Conservation (phyloP, 169 alveolate genomes). For the Fabrea salina region DNA sequence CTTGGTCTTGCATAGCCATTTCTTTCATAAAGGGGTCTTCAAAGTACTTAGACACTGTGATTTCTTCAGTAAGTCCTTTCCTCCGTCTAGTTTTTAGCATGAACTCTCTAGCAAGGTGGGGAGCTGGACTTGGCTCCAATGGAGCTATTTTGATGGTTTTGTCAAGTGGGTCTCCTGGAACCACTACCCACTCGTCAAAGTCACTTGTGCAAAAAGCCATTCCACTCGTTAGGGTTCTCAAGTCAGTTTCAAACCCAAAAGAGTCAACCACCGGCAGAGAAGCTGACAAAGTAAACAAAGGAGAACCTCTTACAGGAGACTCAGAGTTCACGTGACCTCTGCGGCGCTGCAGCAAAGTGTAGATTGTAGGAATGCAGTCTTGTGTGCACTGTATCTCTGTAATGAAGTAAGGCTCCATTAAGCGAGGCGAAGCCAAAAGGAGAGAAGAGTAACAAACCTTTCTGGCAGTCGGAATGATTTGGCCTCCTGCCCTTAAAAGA, state of each 20-base stretch:
- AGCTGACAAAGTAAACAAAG: conserved; percentile 92
- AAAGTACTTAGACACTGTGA: conserved; percentile 75
- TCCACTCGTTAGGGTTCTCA: conserved; percentile 95
- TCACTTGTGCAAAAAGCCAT: conserved; percentile 95
- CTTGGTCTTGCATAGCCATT: conserved; percentile 43
- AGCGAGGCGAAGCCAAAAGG: conserved; percentile 96
- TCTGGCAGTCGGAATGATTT: conserved; percentile 97
- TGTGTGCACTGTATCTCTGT: conserved; percentile 96
- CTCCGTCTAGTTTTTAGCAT: conserved; percentile 97
- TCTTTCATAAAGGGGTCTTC: conserved; percentile 63
- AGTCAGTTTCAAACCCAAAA: conserved; percentile 99
- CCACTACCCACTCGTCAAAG: conserved; percentile 96
- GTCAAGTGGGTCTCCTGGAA: conserved; percentile 99
- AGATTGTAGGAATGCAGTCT: conserved; percentile 95
- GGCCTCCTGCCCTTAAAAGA: conserved; percentile 85
- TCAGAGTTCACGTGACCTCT: conserved; percentile 86
- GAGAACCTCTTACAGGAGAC: conserved; percentile 91
- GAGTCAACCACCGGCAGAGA: conserved; percentile 98
- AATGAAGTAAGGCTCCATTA: conserved; percentile 96
- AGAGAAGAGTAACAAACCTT: conserved; percentile 98
- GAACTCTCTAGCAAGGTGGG: conserved; percentile 97
- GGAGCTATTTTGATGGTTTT: conserved; percentile 92
- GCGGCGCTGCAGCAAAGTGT: conserved; percentile 86
- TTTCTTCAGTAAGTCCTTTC: conserved; percentile 92
- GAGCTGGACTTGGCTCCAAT: conserved; percentile 97